Conservation (phyloP, 2,329 filamentous ascomycete genomes). For the Simplicillium sp. region DNA sequence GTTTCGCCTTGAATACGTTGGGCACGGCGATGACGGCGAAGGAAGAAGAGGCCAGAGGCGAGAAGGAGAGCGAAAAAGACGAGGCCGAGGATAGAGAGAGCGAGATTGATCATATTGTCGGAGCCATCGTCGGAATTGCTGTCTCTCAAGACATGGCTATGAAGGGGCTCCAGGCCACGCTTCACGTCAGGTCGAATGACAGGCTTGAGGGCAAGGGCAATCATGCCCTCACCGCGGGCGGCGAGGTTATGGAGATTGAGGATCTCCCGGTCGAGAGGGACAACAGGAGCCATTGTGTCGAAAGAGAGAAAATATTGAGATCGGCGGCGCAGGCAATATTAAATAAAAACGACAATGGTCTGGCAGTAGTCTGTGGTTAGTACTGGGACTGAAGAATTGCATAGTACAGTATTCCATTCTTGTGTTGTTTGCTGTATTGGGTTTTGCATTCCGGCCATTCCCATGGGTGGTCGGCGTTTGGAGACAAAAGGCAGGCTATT, state of each 20-base stretch:
- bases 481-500: slow-evolving; percentile 1
- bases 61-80: slow-evolving; percentile 63
- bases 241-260: background rate
- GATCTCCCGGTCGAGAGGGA: background rate
- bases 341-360: slow-evolving; percentile 8
- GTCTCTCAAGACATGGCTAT: slow-evolving; percentile 2
- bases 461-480: background rate
- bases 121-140: slow-evolving; percentile 33
- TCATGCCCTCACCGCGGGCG: background rate
- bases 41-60: slow-evolving; percentile 57
- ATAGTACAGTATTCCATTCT: slow-evolving; percentile 2
- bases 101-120: slow-evolving; percentile 62
- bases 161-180: slow-evolving; percentile 5
- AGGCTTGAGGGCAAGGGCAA: slow-evolving; percentile 2
- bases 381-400: slow-evolving; percentile 11
- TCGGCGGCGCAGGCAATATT: slow-evolving; percentile 7
- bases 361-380: slow-evolving; percentile 10
- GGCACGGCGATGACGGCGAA: slow-evolving; percentile 55
- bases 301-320: slow-evolving; percentile 8
- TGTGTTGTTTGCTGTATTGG: background rate
- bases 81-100: slow-evolving; percentile 72
- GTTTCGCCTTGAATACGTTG: slow-evolving; percentile 37
- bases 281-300: slow-evolving; percentile 5
- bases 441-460: background rate
- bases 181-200: slow-evolving; percentile 4